Conservation (phyloP, 441 rosid species). For the Hura crepitans region DNA sequence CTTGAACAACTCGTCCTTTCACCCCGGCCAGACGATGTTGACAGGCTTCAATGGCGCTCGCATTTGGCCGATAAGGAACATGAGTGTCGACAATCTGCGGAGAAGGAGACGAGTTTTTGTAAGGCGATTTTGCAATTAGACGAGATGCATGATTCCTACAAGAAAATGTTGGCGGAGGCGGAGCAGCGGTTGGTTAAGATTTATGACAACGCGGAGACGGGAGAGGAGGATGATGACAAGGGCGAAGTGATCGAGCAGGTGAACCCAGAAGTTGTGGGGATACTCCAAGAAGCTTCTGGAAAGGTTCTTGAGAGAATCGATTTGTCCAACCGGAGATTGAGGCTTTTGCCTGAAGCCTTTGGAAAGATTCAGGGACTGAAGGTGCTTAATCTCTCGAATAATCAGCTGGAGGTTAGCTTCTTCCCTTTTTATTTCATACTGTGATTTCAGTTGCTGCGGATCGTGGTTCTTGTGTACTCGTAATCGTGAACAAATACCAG, state of each 20-base stretch:
- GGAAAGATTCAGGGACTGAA: conserved; percentile 59
- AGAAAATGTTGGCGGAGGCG: conserved; percentile 63
- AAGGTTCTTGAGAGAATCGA: conserved; percentile 52
- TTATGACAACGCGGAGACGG: conserved; percentile 52
- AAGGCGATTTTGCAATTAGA: conserved; percentile 57
- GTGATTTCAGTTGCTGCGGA: neutral
- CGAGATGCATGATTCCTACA: conserved; percentile 71
- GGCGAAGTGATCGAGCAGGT: conserved; percentile 32
- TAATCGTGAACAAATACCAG: neutral
- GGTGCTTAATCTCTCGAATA: conserved; percentile 58
- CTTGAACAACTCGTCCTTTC: conserved; percentile 71
- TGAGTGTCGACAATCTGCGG: conserved; percentile 49
- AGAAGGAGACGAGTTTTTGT: conserved; percentile 45
- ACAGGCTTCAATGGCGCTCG: conserved; percentile 47
- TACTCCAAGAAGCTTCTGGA: conserved; percentile 50
- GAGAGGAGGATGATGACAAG: conserved; percentile 28
- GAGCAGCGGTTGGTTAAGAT: conserved; percentile 65
- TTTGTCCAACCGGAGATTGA: conserved; percentile 52
- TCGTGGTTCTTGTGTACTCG: no score
- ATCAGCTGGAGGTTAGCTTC: conserved; percentile 62
- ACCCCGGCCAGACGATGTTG: conserved; percentile 46
- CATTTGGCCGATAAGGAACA: conserved; percentile 54
- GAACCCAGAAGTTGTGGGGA: conserved; percentile 61
- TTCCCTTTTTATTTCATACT: neutral
- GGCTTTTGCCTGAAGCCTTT: conserved; percentile 71